These are phyloP conservation scores for Meyerozyma smithsonii DNA, from an alignment of 1,139 yeast species.

Conservation along the genomic window DNA sequence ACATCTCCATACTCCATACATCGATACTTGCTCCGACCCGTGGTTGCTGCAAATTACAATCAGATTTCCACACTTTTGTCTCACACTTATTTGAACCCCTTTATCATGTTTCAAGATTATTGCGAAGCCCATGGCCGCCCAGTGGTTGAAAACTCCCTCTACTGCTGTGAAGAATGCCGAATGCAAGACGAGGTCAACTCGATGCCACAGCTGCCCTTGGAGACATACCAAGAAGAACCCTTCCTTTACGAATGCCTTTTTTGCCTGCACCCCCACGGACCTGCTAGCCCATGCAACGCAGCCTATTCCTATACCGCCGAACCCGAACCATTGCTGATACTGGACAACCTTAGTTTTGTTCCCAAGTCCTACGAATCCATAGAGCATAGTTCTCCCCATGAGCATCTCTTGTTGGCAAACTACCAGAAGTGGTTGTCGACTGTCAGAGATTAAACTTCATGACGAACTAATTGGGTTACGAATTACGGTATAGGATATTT, in stretches of 20 bases:
- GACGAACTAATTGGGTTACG: background rate
- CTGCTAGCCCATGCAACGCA: constrained; percentile 3
- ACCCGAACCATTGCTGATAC: constrained; percentile 3
- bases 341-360: background rate
- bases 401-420: background rate
- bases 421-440: constrained; percentile 2
- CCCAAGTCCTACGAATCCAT: background rate
- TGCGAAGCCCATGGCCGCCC: constrained; percentile 17
- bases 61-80: background rate
- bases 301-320: constrained; percentile 1
- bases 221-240: background rate
- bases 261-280: constrained; percentile 1
- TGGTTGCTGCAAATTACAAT: background rate
- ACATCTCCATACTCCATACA: background rate
- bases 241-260: constrained; percentile 1
- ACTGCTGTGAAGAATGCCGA: constrained; percentile 18
- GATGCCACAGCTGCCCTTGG: background rate
- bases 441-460: background rate
- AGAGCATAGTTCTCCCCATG: background rate
- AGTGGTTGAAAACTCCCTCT: constrained; percentile 14
- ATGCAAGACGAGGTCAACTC: constrained; percentile 5
- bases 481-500: background rate
- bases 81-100: background rate
- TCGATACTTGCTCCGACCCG: background rate
- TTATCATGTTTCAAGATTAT: constrained; percentile 18